These are phyloP conservation scores for Forsythia suspensa DNA, from an alignment of 257 asterid species.

Conservation along the genomic window DNA sequence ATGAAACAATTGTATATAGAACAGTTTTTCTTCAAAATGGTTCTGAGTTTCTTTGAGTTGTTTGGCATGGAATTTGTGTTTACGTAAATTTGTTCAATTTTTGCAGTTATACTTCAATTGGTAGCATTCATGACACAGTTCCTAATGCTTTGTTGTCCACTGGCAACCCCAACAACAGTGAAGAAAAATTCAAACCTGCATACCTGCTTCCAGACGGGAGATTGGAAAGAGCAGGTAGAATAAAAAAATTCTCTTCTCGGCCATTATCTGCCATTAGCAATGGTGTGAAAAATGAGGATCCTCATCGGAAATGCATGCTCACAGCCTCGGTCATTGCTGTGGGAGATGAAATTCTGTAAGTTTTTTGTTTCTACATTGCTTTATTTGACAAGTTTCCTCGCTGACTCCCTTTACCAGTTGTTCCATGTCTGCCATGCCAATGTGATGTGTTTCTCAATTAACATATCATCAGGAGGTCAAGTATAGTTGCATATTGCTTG, in stretches of 20 bases:
- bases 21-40: neutral
- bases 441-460: neutral
- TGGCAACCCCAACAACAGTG: slow-evolving; percentile 38
- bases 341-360: slow-evolving; percentile 96
- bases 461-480: neutral
- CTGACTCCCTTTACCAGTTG: slow-evolving; percentile 12
- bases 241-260: slow-evolving; percentile 50
- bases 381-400: neutral
- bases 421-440: slow-evolving; percentile 4
- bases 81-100: slow-evolving; percentile 14
- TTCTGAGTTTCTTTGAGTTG: neutral
- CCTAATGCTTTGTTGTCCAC: slow-evolving; percentile 68
- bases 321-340: slow-evolving; percentile 78
- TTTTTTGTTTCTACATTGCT: slow-evolving; percentile 26
- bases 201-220: slow-evolving; percentile 88
- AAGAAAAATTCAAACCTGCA: slow-evolving; percentile 75
- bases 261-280: slow-evolving; percentile 45
- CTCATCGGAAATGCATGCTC: slow-evolving; percentile 35
- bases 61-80: slow-evolving; percentile 1
- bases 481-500: neutral
- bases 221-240: slow-evolving; percentile 93
- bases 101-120: slow-evolving; percentile 90
- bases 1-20: neutral
- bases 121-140: slow-evolving; percentile 93
- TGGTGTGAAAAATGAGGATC: slow-evolving; percentile 53